Evolutionary conservation across 805 yeast genomes (phyloP), one percentile per base, ranked within the genome.

Genomic region (Clavispora vitiphila): DNA sequence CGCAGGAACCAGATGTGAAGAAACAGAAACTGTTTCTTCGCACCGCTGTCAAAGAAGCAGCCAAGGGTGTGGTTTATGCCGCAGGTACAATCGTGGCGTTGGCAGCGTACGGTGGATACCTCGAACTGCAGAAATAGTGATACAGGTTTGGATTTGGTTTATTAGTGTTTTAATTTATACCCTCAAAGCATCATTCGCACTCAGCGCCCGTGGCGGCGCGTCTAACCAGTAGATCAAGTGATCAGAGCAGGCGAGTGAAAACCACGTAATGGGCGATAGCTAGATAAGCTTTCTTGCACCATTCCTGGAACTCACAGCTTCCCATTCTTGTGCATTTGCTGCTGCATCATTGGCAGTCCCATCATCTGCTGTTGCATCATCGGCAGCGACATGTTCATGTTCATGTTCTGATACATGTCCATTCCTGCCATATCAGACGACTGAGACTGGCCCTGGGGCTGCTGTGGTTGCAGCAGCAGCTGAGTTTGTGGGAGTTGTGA

Each of bases 61-160:
- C 51, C 6, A 67, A 63, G 45, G 73, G 68, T 11, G 37, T 56
- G 7, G 26, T 61, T 9, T 67, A 67, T 43, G 63, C 52, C 4
- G 29, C 54, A 9, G 64, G 60, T 2, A 64, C 72, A 7, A 49
- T 67, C 19, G 40, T 57, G 9, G 69, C 65, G 1, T 53, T 67
- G 38, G 70, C 67, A n/a, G 47, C 57, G 6, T 67, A 65, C 50
- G 71, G 71, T n/a, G 52, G 62, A 31, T 39, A 40, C 21, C 48
- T 49, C 34, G 53, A 47, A 22, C 34, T 14, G 24, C 31, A 15
- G 16, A 29, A 29, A 16, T 29, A 29, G 32, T 29, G 32, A 29
- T 29, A 29, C 12, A 21, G 20, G 32, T 15, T 29, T 29, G 32
- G 32, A 5, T 29, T 29, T 29, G 32, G 32, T 29, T 29, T 29